Conservation (phyloP, 192 early-diverging fungal genomes). For the Ambispora gerdemannii region DNA sequence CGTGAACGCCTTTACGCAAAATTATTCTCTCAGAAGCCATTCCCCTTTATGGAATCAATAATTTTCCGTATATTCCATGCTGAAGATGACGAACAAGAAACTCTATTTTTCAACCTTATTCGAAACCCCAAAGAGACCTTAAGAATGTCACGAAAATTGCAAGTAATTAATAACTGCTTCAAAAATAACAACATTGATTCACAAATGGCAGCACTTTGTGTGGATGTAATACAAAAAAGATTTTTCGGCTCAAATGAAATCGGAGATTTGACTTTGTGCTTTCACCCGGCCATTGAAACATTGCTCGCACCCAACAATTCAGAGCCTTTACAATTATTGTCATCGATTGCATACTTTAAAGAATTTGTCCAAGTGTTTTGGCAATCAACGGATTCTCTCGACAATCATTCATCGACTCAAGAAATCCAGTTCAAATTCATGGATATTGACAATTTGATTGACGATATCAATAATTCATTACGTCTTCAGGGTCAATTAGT, state of each 20-base stretch:
- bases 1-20: conserved; percentile 13
- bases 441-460: conserved; percentile 1
- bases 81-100: conserved; percentile 2
- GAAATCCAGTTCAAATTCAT: conserved; percentile 12
- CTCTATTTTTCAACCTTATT: background rate
- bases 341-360: conserved; percentile 26
- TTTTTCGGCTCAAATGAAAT: conserved; percentile 2
- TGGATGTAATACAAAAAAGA: conserved; percentile 27
- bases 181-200: background rate
- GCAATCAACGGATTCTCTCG: background rate
- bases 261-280: background rate
- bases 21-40: conserved; percentile 19
- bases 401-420: background rate
- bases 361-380: conserved; percentile 22
- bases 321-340: conserved; percentile 17
- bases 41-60: conserved; percentile 24
- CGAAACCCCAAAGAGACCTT: background rate
- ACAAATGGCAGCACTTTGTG: conserved; percentile 21
- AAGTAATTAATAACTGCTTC: conserved; percentile 17
- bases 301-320: background rate
- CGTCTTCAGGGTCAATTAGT: background rate
- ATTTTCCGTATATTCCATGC: conserved; percentile 11
- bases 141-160: background rate
- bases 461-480: conserved; percentile 17
- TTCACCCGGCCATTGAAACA: background rate